phyloP scores from a whole-genome alignment of 2,329 filamentous ascomycete genomes.

The Aspergillus ruber region DNA sequence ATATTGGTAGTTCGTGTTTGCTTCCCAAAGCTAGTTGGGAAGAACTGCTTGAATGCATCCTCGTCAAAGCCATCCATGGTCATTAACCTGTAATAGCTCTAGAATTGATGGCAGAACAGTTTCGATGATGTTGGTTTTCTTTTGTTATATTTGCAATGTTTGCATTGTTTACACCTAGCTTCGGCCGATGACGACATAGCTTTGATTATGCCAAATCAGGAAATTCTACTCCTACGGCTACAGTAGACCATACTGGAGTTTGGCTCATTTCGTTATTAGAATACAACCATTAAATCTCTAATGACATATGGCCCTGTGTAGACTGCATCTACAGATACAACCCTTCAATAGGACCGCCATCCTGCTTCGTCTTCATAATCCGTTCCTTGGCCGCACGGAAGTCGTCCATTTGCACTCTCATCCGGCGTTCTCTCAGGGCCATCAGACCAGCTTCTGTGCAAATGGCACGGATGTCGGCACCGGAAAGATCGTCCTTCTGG shows the following conservation, averaged over 20 bases:
- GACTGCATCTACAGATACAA: constrained; percentile 74
- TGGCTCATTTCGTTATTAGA: constrained; percentile 13
- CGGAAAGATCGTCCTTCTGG: constrained; percentile 95
- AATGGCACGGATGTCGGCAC: constrained; percentile 98
- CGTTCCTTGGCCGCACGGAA: constrained; percentile 88
- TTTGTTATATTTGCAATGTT: constrained; percentile 22
- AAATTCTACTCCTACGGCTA: background rate
- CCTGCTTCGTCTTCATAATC: constrained; percentile 96
- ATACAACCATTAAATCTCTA: constrained; percentile 16
- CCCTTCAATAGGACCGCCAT: constrained; percentile 87
- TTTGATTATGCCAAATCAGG: background rate
- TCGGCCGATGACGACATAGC: background rate
- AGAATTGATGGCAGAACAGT: background rate
- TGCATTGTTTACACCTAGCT: constrained; percentile 5
- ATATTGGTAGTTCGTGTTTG: constrained; percentile 67
- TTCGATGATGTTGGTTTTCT: background rate
- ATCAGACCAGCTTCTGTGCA: constrained; percentile 95
- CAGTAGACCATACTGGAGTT: background rate
- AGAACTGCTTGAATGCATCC: constrained; percentile 49
- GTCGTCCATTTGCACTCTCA: constrained; percentile 98
- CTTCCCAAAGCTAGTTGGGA: constrained; percentile 82
- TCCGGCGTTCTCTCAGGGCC: constrained; percentile 87
- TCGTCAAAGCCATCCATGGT: constrained; percentile 42
- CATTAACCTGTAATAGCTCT: background rate
- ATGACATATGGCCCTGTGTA: constrained; percentile 3